phyloP scores from a whole-genome alignment of 139 green algal genomes.

The Micractinium conductrix region DNA sequence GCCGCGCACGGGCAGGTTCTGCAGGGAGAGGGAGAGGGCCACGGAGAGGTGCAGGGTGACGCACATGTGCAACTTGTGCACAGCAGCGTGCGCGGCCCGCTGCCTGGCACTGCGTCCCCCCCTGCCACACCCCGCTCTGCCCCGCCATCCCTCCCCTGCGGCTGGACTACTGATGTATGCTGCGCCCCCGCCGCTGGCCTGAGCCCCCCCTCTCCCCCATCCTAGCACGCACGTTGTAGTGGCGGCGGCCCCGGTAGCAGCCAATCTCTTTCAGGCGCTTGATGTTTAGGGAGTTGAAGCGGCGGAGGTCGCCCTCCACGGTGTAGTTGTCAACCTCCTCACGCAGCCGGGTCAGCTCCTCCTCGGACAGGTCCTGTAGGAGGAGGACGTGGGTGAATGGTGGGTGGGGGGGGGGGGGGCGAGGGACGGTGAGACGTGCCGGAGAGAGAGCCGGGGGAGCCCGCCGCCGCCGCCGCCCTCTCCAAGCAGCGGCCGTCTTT shows the following conservation, averaged over 20 bases:
- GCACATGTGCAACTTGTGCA: no score
- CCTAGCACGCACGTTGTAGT: slow-evolving; percentile 78
- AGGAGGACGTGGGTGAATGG: no score
- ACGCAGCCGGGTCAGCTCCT: slow-evolving; percentile 95
- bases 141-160: neutral
- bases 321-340: slow-evolving; percentile 93
- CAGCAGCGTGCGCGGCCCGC: no score
- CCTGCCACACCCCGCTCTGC: neutral
- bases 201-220: neutral
- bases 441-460: no score
- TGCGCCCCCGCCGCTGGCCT: no score
- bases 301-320: slow-evolving; percentile 90
- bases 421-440: no score
- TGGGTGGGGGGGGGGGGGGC: no score
- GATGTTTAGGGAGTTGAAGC: slow-evolving; percentile 92
- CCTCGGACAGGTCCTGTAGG: slow-evolving; percentile 89
- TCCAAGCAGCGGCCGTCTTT: no score
- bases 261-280: slow-evolving; percentile 98
- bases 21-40: neutral
- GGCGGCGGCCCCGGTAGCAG: slow-evolving; percentile 94
- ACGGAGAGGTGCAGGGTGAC: no score
- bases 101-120: no score
- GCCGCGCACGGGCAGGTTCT: slow-evolving; percentile 89
- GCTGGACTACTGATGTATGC: neutral
- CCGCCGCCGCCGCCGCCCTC: no score